Evolutionary conservation across 345 rosid genomes (phyloP), one percentile per base, ranked within the genome.

Genomic region (Bruguiera gymnorhiza): DNA sequence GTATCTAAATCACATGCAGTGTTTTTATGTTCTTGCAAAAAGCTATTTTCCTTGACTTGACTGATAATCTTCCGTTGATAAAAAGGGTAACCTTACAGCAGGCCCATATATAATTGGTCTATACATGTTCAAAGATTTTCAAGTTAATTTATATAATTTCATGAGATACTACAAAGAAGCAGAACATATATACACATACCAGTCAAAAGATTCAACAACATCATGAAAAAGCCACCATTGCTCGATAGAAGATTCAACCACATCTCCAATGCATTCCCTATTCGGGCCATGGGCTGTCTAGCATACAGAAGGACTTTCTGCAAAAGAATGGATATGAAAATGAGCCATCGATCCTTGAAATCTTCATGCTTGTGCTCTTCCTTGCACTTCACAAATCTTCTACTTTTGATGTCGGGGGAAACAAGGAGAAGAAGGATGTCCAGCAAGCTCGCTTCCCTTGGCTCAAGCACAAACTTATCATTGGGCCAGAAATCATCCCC

Each of bases 171-270:
- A 24, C 60, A 56, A 9, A 24, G 29, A 27, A 56, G 23, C 29
- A 56, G 16, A 56, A 56, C 24, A 56, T 10, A 24, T 56, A 56
- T 10, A 10, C 21, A 54, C 48, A 5, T 15, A 54, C 70, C 60
- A 20, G 27, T 56, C 52, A 68, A 29, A 18, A 56, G 32, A 23
- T 57, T 68, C 19, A 56, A 23, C n/a, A 36, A 2, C 13, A 56
- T 39, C 34, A 24, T 59, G 34, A 37, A 24, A 19, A 68, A 37
- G 29, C 63, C 53, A 39, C 71, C 62, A 11, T 68, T 68, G 62
- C 29, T 15, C 16, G 63, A 13, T 43, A 39, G 62, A 16, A 68
- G 62, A 20, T 59, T 67, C 29, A 68, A 24, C 53, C 63, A 68
- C 26, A 68, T n/a, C 54, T 43, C 67, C 46, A 63, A 19, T 3